Evolutionary conservation across 192 early-diverging fungal species (phyloP), one percentile per base, ranked within the genome.

Genomic region (Phlyctochytrium planicorne): DNA sequence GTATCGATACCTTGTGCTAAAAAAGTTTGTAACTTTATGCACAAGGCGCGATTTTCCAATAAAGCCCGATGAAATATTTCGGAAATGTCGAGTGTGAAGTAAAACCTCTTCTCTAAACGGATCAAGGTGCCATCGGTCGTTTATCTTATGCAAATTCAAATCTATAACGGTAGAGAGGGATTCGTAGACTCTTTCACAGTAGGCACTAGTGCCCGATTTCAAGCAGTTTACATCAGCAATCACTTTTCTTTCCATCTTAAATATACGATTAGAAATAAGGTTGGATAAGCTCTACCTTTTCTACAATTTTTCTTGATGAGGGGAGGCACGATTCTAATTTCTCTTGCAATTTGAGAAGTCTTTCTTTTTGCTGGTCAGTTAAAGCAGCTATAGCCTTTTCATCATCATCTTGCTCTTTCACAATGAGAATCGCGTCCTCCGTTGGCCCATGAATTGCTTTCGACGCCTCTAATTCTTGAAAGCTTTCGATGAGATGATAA

Each of bases 31-130:
- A 12, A 73, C 61, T 36, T 73, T 73, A 59, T 73, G 52, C 20
- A 68, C 71, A 3, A 53, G 4, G 57, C 71, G 30, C 17, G 29
- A 59, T 30, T 65, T 63, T 4, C 62, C 69, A 16, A 55, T 68
- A 37, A 68, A 68, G 24, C 23, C 33, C 12, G 32, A 17, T 3
- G 36, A 24, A 24, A 24, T 52, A 29, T 33, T 52, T 16, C 27
- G 32, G 33, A 73, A 73, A 6, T 55, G 35, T 2, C 30, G 53
- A 6, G 71, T n/a, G 34, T 73, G 71, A 24, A 25, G 50, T 2
- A 73, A 36, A 1, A 73, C 34, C 62, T 73, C 71, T 40, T 73
- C 71, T 33, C 57, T 53, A 25, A 73, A 27, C 3, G 65, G 31
- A 31, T 73, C 71, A 2, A 59, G 20, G 36, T 34, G 17, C 3